Conservation (phyloP, 2,329 filamentous ascomycete species). For the Dichotomopilus funicola region DNA sequence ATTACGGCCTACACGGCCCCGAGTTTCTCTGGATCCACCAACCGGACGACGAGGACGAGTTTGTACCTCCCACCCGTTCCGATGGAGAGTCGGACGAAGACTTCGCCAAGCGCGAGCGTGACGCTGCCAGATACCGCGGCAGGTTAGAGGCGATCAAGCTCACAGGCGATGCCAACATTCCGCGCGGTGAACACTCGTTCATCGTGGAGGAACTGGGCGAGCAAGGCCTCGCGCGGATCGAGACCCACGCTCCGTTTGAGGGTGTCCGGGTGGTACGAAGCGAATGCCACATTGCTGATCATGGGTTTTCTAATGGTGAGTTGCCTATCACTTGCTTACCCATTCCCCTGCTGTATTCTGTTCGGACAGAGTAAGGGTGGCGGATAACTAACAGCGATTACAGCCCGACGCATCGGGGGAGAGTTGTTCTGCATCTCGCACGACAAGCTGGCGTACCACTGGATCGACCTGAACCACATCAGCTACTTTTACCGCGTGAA, state of each 20-base stretch:
- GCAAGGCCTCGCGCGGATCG: constrained; percentile 55
- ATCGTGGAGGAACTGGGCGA: constrained; percentile 69
- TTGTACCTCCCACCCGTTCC: constrained; percentile 33
- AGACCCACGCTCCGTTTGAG: constrained; percentile 61
- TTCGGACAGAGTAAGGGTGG: no score
- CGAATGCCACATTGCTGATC: constrained; percentile 68
- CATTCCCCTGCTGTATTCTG: no score
- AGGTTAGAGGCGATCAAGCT: constrained; percentile 79
- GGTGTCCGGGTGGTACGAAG: constrained; percentile 68
- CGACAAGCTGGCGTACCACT: constrained; percentile 75
- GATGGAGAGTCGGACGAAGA: constrained; percentile 29
- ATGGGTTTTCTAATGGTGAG: constrained; percentile 67
- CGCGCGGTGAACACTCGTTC: constrained; percentile 78
- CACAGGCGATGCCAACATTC: constrained; percentile 86
- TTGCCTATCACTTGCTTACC: neutral
- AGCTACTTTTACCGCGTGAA: constrained; percentile 56
- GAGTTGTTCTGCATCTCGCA: constrained; percentile 73
- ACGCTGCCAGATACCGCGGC: constrained; percentile 45
- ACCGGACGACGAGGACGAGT: constrained; percentile 48
- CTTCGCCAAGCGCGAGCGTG: constrained; percentile 29
- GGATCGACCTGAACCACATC: constrained; percentile 58
- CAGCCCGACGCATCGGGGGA: constrained; percentile 42
- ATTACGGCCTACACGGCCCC: constrained; percentile 81
- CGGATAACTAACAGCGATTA: no score
- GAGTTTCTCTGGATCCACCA: constrained; percentile 84